phyloP scores from a whole-genome alignment of 2,329 filamentous ascomycete genomes.

The Aspergillus sergii region DNA sequence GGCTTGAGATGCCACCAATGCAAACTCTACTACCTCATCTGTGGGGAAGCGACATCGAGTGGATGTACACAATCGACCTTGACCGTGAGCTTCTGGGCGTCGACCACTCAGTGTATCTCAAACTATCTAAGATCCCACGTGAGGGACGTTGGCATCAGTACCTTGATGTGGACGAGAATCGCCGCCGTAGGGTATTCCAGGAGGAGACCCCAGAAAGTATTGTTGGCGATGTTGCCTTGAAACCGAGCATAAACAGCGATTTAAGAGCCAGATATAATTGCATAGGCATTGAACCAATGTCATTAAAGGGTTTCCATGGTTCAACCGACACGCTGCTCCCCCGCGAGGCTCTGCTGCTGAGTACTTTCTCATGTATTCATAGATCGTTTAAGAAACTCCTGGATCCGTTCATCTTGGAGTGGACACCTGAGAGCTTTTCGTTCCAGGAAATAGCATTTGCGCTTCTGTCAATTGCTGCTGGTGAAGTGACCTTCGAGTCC shows the following conservation, averaged over 20 bases:
- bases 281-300: constrained; percentile 5
- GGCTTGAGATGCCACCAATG: constrained; percentile 13
- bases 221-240: constrained; percentile 10
- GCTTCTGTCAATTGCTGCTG: constrained; percentile 20
- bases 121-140: constrained; percentile 14
- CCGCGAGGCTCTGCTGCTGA: constrained; percentile 12
- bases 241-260: constrained; percentile 6
- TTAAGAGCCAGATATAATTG: neutral
- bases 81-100: constrained; percentile 20
- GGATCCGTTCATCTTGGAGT: constrained; percentile 13
- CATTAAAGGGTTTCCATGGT: neutral
- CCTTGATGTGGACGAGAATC: constrained; percentile 6
- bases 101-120: constrained; percentile 13
- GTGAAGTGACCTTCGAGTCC: constrained; percentile 15
- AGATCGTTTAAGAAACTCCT: constrained; percentile 10
- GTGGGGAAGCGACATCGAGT: constrained; percentile 12
- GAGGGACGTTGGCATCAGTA: constrained; percentile 14
- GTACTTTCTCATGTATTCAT: neutral
- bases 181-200: constrained; percentile 5
- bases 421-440: constrained; percentile 14
- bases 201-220: constrained; percentile 12
- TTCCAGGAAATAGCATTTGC: constrained; percentile 23
- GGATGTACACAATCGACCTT: constrained; percentile 22
- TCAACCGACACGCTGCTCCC: neutral
- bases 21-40: constrained; percentile 2